Evolutionary conservation across 2,329 filamentous ascomycete species (phyloP), one percentile per base, ranked within the genome.

Genomic region (Aspergillus brasiliensis): DNA sequence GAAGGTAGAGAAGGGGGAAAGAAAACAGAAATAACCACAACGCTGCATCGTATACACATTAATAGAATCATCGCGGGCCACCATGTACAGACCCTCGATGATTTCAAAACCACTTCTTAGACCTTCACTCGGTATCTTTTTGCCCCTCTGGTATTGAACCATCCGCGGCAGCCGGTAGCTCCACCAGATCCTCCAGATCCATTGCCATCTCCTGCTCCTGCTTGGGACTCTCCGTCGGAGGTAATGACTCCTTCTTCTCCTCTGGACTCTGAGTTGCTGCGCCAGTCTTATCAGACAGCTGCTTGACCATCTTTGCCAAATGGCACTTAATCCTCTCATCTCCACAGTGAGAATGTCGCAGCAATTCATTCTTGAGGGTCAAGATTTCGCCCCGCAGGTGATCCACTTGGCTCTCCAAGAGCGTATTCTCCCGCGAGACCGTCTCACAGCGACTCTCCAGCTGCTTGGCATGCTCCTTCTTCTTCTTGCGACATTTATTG

Each of bases 401-500:
- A 1, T 72, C 69, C 19, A 78, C 73, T 59, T 77, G 71, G 5
- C 63, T 51, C 25, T 71, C 64, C 4, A 80, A 68, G 8, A 58
- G 34, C 19, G 69, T 65, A 47, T 74, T 76, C 54, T 72, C 72
- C 23, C 73, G 67, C 5, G 74, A 75, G 17, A 75, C 70, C 46
- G 76, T 71, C 25, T 75, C 42, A 60, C 68, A 77, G 2, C 66
- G 67, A 10, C 58, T 73, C 63, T 86, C 83, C 13, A 86, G 78
- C 38, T 77, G 69, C 57, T 81, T 76, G 37, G 81, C 83, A 67
- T 84, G 83, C 61, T 83, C 82, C 72, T 86, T 86, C 74, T 86
- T 86, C 77, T 86, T 86, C 66, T 83, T 81, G n/a, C 84, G 81
- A 70, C 84, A 87, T 65, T 86, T 87, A 69, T 83, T 83, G 5